Evolutionary conservation across 192 early-diverging fungal species (phyloP), one percentile per base, ranked within the genome.

Genomic region (Linnemannia hyalina): DNA sequence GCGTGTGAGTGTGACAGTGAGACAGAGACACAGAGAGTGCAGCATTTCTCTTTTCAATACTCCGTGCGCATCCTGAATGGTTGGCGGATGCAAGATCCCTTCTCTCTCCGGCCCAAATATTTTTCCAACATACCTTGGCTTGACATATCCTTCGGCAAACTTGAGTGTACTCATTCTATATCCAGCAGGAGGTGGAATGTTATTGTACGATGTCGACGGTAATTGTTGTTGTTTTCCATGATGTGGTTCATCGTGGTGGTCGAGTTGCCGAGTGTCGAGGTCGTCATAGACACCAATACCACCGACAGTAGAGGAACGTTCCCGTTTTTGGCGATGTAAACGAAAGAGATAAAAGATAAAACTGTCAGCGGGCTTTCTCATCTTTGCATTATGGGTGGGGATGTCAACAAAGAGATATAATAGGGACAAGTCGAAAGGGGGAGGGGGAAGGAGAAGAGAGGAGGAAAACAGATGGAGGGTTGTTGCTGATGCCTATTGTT

Each of bases 91-190:
- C 49, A 20, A 52, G 3, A 52, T 52, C 49, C 49, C 4, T 52
- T 15, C 44, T 13, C 5, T 52, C 18, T 52, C 6, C 57, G 8
- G 57, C 6, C 6, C 22, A 10, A 26, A 10, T 60, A 26, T 10
- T 60, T 26, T 60, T 46, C 44, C 13, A 15, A 44, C 63, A 68
- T 80, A 86, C 83, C 57, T 80, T 73, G 84, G 84, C 47, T 86
- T 81, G 38, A 81, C 70, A n/a, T 77, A 86, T 35, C 79, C 84
- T 70, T 81, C 84, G 42, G 75, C 44, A 52, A 86, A 86, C 41
- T 74, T 80, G 35, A 81, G 75, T 29, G 76, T 70, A 23, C 74
- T 80, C 74, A 80, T 80, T 47, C 16, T 77, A 46, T 46, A 7
- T 15, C 29, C 49, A 38, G 26, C n/a, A 15, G 69, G 47, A 77